These are phyloP conservation scores for Podospora tetraspora DNA, from an alignment of 495 filamentous ascomycete species.

Conservation along the genomic window DNA sequence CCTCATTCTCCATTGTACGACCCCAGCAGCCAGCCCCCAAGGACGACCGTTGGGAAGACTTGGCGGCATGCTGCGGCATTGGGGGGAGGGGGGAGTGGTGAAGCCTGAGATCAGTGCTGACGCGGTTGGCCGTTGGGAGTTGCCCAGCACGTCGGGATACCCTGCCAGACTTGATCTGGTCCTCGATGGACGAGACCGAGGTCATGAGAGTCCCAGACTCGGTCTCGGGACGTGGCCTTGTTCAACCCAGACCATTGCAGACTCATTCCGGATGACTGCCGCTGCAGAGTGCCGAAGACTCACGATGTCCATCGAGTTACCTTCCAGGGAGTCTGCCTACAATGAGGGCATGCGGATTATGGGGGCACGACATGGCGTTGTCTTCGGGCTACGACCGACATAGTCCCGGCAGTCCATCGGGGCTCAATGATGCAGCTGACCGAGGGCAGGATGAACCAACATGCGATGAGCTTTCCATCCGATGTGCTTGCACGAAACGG, in stretches of 20 bases:
- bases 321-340: background rate
- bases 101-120: background rate
- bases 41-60: background rate
- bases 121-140: background rate
- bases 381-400: background rate
- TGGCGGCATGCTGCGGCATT: background rate
- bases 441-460: background rate
- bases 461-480: background rate
- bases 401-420: background rate
- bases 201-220: background rate
- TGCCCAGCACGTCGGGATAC: background rate
- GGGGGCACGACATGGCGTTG: background rate
- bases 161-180: background rate
- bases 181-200: background rate
- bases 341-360: background rate
- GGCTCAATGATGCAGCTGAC: background rate
- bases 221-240: background rate
- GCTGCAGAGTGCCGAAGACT: background rate
- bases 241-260: background rate
- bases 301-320: background rate
- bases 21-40: background rate
- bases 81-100: background rate
- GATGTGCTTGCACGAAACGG: background rate
- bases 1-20: background rate
- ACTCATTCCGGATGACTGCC: background rate